Percentiles rank a stretch among this genome's conserved stretches.
phyloP scores from a whole-genome alignment of 2,329 filamentous ascomycete species.

The Falciphora oryzae region DNA sequence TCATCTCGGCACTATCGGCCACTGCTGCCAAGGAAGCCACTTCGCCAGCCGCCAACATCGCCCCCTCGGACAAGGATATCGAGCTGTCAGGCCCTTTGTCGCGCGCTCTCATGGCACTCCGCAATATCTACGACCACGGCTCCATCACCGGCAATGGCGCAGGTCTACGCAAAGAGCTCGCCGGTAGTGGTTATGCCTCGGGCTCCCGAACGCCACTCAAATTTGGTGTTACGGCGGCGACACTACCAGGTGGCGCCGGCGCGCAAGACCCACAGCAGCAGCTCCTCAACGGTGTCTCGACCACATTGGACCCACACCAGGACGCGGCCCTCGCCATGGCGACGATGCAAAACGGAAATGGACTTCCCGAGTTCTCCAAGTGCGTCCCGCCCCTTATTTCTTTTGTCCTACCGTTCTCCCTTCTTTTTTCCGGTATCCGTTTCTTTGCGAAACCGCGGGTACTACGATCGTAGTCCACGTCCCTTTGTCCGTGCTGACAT shows the following conservation, averaged over 20 bases:
- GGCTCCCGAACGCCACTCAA: slow-evolving; percentile 38
- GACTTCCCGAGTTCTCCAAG: slow-evolving; percentile 1
- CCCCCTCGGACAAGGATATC: slow-evolving; percentile 53
- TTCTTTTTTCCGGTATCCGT: background rate
- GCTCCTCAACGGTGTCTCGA: slow-evolving; percentile 19
- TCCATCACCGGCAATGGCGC: slow-evolving; percentile 41
- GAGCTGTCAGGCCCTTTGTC: slow-evolving; percentile 57
- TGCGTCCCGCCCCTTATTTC: background rate
- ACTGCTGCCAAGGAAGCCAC: slow-evolving; percentile 57
- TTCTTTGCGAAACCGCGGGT: background rate
- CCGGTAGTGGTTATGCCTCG: slow-evolving; percentile 37
- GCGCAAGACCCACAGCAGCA: slow-evolving; percentile 12
- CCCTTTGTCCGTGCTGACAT: background rate
- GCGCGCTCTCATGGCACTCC: slow-evolving; percentile 53
- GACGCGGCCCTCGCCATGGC: slow-evolving; percentile 61
- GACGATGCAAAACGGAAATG: slow-evolving; percentile 53
- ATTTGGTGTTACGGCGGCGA: slow-evolving; percentile 17
- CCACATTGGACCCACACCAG: slow-evolving; percentile 46
- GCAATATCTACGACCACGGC: slow-evolving; percentile 62
- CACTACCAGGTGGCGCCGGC: slow-evolving; percentile 8
- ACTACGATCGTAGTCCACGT: background rate
- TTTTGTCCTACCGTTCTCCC: background rate
- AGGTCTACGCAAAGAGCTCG: slow-evolving; percentile 35
- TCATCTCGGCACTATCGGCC: slow-evolving; percentile 58
- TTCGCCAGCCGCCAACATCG: slow-evolving; percentile 47